Evolutionary conservation across 441 rosid genomes (phyloP).

Genomic region (Sinapis alba): DNA sequence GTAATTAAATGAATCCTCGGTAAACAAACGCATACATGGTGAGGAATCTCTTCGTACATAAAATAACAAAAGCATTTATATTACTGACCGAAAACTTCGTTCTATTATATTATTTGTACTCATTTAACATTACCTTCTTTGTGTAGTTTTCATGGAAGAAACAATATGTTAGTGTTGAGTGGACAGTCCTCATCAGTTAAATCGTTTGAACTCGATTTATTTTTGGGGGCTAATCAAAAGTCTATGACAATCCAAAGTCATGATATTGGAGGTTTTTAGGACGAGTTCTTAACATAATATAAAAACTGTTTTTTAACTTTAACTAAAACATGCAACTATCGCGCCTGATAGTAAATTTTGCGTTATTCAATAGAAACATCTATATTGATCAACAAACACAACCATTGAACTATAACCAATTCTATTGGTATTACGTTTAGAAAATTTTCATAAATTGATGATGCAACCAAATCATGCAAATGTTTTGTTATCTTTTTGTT

Average conservation of each 20-base stretch:
- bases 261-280: too few relatives aligned
- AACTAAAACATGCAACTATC: background rate
- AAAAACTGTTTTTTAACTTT: too few relatives aligned
- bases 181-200: slow-evolving; percentile 4
- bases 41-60: background rate
- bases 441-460: background rate
- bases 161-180: background rate
- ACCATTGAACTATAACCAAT: background rate
- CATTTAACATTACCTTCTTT: background rate
- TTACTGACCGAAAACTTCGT: background rate
- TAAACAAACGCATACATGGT: slow-evolving; percentile 6
- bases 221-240: background rate
- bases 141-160: slow-evolving; percentile 1
- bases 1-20: background rate
- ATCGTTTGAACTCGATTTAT: background rate
- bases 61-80: background rate
- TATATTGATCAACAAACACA: background rate
- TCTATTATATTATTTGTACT: background rate
- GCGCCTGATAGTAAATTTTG: background rate
- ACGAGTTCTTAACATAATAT: too few relatives aligned
- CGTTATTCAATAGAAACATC: background rate
- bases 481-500: slow-evolving; percentile 1
- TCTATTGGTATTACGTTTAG: background rate
- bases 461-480: slow-evolving; percentile 2
- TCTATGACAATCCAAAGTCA: background rate